Base-by-base conservation (phyloP, 2,329 filamentous ascomycete species). In the Paracamarosporium sp. region DNA sequence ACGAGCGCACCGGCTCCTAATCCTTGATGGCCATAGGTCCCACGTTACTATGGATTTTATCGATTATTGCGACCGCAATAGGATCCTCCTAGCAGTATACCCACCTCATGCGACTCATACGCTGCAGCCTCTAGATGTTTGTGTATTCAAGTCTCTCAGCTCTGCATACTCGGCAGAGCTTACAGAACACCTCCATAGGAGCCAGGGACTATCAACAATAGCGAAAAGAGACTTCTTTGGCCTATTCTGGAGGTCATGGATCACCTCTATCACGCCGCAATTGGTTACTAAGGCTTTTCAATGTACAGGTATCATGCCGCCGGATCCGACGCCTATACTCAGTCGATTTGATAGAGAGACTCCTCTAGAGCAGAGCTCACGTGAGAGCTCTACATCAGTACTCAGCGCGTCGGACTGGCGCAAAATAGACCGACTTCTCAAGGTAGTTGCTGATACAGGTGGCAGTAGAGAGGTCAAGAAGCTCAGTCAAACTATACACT, bases 1-100 rank as follows among this genome's bases (percentile, higher is more conserved):
- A 27, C 15, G 28, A 50, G 43, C 17, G 15, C 59, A 53, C 11
- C 44, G 55, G 12, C 35, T 64, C 25, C 57, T 62, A 17, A 58
- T 63, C 41, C n/a, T 65, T 27, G 45, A 61, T 35, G 50, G 63
- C 43, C 52, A 65, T 54, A 52, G 56, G n/a, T 61, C 2, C 63
- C 12, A 31, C 12, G 12, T 31, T 31, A 31, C 28, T 31, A 31
- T 31, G 12, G 28, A 12, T 31, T 31, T 61, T 47, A 61, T 63
- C 20, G 44, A 61, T 4, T 65, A 60, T 30, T 63, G 57, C 47
- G 31, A 65, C 44, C 12, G 51, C 12, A 50, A 62, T 20, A 47
- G 50, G 40, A 62, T 64, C 40, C 55, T 63, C n/a, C 46, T 38
- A 7, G 15, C 35, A 7, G 15, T 38, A 5, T 38, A 38, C 15